phyloP scores from a whole-genome alignment of 306 rosid genomes.

The cucumber (Cucumis sativus) region DNA sequence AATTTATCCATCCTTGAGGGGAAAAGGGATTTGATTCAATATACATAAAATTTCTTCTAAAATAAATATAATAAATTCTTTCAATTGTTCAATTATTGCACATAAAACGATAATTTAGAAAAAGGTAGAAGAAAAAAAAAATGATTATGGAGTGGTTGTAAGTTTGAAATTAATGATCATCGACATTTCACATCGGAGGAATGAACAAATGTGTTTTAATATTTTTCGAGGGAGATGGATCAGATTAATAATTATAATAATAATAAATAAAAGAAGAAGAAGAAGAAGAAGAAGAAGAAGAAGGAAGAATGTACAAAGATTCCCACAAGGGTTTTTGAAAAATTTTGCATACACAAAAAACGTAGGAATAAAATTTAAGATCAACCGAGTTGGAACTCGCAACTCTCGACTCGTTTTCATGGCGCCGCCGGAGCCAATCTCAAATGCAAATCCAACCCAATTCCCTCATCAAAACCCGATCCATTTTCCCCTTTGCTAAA shows the following conservation, averaged over 20 bases:
- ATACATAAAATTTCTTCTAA: too few species aligned
- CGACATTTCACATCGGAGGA: neutral
- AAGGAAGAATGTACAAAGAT: neutral
- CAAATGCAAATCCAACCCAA: conserved; percentile 86
- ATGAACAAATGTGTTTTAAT: neutral
- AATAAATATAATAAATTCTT: too few species aligned
- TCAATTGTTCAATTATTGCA: neutral
- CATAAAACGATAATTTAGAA: neutral
- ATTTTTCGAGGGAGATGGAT: neutral
- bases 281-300: too few species aligned
- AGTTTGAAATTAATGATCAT: neutral
- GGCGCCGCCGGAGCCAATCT: conserved; percentile 75
- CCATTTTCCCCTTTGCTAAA: conserved; percentile 57
- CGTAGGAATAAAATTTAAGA: neutral
- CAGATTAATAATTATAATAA: neutral
- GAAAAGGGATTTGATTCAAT: neutral
- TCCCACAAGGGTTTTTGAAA: neutral
- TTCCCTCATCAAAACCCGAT: conserved; percentile 59
- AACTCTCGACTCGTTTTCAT: neutral
- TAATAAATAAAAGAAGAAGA: neutral
- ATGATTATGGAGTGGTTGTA: neutral
- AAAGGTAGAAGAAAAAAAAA: neutral
- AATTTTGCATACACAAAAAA: neutral
- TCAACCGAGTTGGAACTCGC: neutral
- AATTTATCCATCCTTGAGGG: neutral